phyloP scores from a whole-genome alignment of 2,329 filamentous ascomycete genomes.

The Fusarium longipes region DNA sequence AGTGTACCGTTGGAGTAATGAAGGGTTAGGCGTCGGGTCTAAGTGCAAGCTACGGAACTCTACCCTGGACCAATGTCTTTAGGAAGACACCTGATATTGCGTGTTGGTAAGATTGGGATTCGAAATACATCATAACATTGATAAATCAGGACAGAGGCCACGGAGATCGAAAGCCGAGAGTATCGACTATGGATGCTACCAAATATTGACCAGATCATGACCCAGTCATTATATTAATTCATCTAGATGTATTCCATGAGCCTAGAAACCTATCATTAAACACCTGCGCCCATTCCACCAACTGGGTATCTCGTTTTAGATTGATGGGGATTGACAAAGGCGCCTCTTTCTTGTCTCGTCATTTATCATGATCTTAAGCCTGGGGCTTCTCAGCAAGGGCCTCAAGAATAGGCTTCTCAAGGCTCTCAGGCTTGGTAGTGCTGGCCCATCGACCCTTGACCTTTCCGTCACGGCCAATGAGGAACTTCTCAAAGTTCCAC shows the following conservation, averaged over 20 bases:
- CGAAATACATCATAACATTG: not conserved
- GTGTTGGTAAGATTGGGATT: not conserved
- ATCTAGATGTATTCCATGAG: conserved; percentile 8
- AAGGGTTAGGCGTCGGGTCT: too few relatives aligned
- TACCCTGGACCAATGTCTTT: not conserved
- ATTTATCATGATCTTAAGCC: conserved; percentile 13
- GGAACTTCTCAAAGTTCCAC: conserved; percentile 99
- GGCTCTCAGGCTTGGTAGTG: conserved; percentile 82
- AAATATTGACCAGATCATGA: not conserved
- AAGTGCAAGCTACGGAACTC: not conserved
- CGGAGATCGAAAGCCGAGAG: not conserved
- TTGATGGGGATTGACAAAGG: conserved; percentile 7
- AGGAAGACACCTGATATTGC: not conserved
- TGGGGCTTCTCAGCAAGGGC: conserved; percentile 63
- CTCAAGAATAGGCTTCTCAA: conserved; percentile 80
- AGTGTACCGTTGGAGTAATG: not conserved
- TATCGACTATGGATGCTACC: not conserved
- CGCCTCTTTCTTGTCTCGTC: not conserved
- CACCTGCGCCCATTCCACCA: not conserved
- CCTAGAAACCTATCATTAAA: conserved; percentile 18
- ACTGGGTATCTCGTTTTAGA: conserved; percentile 39
- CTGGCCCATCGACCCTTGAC: conserved; percentile 90
- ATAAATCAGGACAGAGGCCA: not conserved
- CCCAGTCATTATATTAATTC: conserved; percentile 17
- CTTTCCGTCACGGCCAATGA: conserved; percentile 85